A percentile compares a stretch with the other conserved stretches of the same genome.
Evolutionary conservation across 768 basidiomycete species (phyloP).

Genomic region (Auriscalpium microsporum): DNA sequence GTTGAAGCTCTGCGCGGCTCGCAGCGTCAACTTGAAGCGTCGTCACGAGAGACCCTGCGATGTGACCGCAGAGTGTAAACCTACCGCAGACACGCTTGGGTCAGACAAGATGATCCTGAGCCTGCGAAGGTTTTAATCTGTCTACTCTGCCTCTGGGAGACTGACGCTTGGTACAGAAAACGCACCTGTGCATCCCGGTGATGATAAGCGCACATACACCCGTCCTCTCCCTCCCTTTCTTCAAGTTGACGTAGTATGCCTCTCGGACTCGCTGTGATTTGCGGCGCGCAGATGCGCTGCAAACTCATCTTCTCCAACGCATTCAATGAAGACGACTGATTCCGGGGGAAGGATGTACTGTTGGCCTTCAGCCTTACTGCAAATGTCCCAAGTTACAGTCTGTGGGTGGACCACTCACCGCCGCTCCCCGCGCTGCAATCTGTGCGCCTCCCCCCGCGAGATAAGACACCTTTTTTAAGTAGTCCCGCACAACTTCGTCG

Average conservation of each 20-base stretch:
- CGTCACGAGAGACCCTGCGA: slow-evolving; percentile 78
- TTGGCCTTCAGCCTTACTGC: background rate
- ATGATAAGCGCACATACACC: slow-evolving; percentile 95
- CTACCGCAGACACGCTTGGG: background rate
- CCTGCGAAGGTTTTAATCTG: too few species aligned
- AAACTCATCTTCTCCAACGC: slow-evolving; percentile 88
- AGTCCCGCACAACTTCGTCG: slow-evolving; percentile 70
- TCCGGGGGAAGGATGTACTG: slow-evolving; percentile 38
- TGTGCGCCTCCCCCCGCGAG: slow-evolving; percentile 96
- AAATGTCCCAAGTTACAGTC: too few species aligned
- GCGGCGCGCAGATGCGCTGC: slow-evolving; percentile 81
- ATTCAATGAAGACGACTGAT: slow-evolving; percentile 90
- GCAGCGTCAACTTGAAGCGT: too few species aligned
- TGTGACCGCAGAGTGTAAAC: background rate
- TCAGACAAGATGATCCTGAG: too few species aligned
- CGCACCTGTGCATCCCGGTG: slow-evolving; percentile 85
- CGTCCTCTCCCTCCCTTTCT: slow-evolving; percentile 77
- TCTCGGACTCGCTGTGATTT: slow-evolving; percentile 85
- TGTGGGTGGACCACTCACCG: slow-evolving; percentile 45
- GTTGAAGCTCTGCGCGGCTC: slow-evolving; percentile 85
- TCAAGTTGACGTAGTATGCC: slow-evolving; percentile 86
- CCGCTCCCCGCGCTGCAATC: slow-evolving; percentile 92
- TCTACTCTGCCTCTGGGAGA: too few species aligned
- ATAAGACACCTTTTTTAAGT: slow-evolving; percentile 75
- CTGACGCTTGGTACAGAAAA: background rate